Evolutionary conservation across 208 protist genomes (phyloP), one percentile per base, ranked within the genome.

Genomic region (Perkinsela sp.): DNA sequence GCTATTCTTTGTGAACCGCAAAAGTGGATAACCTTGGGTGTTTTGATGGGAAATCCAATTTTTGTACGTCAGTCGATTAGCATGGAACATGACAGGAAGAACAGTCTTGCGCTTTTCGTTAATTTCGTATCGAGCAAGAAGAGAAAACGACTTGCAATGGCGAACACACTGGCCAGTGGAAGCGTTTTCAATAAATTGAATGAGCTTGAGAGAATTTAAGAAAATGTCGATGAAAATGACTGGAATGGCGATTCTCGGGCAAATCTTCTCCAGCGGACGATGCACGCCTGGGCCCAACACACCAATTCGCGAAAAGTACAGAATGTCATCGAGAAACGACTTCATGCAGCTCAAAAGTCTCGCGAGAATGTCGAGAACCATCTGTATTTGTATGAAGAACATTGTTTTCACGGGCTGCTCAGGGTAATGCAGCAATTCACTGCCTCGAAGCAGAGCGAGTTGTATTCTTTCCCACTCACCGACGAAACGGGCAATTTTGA

Each of bases 341-440:
- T 92, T 92, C 30, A 83, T 67, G 70, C 82, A 90, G 69, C 89
- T 74, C 28, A 92, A 76, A 1, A 73, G 71, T 29, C 86, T 74
- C 15, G 86, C 86, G 28, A 88, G 65, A 73, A 92, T 83, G 74
- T 92, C 86, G 32, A 83, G 74, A 28, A 90, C 76, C 86, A 92
- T 92, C 74, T 92, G 86, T n/a, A 75, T 83, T 70, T 92, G 86
- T 69, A 92, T 83, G 67, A 89, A 92, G 31, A 89, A 73, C 15
- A 83, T 78, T 40, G 89, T 75, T 81, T 78, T 89, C 70, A 83
- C 78, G 31, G 80, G 30, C 82, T 81, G 68, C 76, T 82, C 48
- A 84, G 76, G 2, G 86, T 81, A 83, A 70, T 86, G 89, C 29
- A 90, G 80, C 1, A 92, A 72, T 76, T 92, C 86, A 0, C 82